Percentiles rank a stretch among this genome's conserved stretches.
Conservation (phyloP, 2,329 filamentous ascomycete genomes). For the Aspergillus aculeatus region DNA sequence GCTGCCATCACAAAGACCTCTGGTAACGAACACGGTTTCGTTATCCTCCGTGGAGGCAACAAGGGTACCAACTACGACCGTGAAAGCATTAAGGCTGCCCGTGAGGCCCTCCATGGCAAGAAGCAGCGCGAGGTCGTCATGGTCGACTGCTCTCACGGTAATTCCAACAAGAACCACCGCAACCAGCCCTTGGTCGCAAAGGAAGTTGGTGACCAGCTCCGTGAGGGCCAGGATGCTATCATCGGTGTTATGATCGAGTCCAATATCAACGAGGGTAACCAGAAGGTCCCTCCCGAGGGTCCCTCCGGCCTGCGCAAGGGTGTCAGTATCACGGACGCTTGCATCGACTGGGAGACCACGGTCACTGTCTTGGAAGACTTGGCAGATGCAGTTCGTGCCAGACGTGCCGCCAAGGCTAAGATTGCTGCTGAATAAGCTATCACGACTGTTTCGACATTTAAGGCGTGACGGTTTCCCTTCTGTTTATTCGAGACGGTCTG, state of each 20-base stretch:
- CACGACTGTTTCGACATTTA: not conserved
- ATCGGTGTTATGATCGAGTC: constrained; percentile 99
- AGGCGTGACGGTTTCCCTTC: constrained; percentile 6
- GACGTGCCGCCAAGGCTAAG: constrained; percentile 55
- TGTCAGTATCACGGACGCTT: constrained; percentile 93
- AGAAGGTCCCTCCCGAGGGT: constrained; percentile 84
- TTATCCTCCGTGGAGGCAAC: constrained; percentile 88
- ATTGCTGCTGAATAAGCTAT: constrained; percentile 24
- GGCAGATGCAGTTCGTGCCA: constrained; percentile 75
- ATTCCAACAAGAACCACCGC: constrained; percentile 95
- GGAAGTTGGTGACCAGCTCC: constrained; percentile 77
- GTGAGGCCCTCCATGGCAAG: constrained; percentile 78
- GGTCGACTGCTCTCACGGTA: constrained; percentile 98
- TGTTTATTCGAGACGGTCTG: constrained; percentile 14
- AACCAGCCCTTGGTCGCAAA: constrained; percentile 95
- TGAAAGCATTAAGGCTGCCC: constrained; percentile 74
- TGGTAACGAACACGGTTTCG: constrained; percentile 96
- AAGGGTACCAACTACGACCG: constrained; percentile 92
- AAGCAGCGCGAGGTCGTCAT: constrained; percentile 86
- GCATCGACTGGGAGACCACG: constrained; percentile 89
- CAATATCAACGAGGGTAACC: constrained; percentile 88
- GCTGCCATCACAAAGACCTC: constrained; percentile 91
- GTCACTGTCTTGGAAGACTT: constrained; percentile 79
- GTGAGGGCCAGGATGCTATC: constrained; percentile 81
- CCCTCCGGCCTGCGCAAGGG: constrained; percentile 77